Base-by-base conservation (phyloP, 768 basidiomycete species). In the Trametes villosa region DNA sequence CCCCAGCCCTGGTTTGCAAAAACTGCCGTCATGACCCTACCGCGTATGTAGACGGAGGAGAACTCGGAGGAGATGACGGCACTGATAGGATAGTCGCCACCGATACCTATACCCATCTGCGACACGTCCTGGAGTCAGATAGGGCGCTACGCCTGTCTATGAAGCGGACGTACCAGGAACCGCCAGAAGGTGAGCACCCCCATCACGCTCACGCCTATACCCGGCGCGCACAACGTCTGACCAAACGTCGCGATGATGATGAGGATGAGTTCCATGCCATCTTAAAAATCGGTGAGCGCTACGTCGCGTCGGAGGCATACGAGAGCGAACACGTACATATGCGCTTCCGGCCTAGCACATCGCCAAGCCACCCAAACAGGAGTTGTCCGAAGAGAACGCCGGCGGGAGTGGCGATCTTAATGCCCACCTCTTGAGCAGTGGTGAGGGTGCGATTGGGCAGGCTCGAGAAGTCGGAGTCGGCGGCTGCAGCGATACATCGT, bases 1-100 rank as follows among this genome's bases (percentile, higher is more conserved):
- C 80, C 80, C 73, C 76, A 81, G 33, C 81, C 80, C 29, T 72
- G 80, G 49, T 74, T 72, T 24, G 79, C 74, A 67, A 81, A 81
- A n/a, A 80, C 79, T 36, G 78, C 78, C 50, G 79, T 73, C 79
- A 82, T 80, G 72, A 82, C 76, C 40, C 81, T 68, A 30, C 81
- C 81, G 58, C 81, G 75, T 56, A 78, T 80, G 33, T 76, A 69
- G 22, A 73, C 75, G 15, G 79, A 74, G n/a, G 81, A 77, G 67
- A 82, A 82, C 63, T 82, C 81, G 31, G 73, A 79, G 26, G 79
- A 75, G 66, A 82, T 81, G 60, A 79, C 75, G n/a, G 79, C 76
- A 2, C 76, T 78, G 9, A 81, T 65, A 20, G 80, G 81, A 66
- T 81, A 81, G 56, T 81, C 80, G 9, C 80, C 79, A n/a, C 79